Base-by-base conservation (phyloP, 2,329 filamentous ascomycete genomes). In the Cadophora sp. region DNA sequence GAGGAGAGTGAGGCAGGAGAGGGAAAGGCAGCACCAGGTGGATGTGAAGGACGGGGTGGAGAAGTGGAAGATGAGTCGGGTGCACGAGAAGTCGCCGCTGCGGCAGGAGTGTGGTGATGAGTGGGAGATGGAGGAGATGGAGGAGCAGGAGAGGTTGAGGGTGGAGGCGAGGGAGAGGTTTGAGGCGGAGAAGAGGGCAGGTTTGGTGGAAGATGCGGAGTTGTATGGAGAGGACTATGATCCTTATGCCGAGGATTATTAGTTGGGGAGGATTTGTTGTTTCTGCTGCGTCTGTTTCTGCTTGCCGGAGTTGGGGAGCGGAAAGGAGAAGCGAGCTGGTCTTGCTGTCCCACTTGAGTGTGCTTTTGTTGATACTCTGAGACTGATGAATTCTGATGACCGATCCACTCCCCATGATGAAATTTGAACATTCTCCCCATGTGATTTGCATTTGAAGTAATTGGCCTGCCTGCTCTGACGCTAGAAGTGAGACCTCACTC, bases 201-300 rank as follows among this genome's bases (percentile, higher is more conserved):
- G 56, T 22, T 11, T 16, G 22, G 22, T 59, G 11, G 34, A 43
- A 11, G 31, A 59, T n/a, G 56, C 22, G 37, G 56, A 59, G 8
- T 22, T 40, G n/a, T 59, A 59, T 43, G 56, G 34, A 4, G 22
- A 59, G 9, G 56, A 59, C 14, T 59, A 59, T 40, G 56, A 59
- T 59, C 56, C 56, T 19, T 43, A 16, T 16, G 56, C 26, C 14
- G 56, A 43, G 56, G 34, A 59, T 26, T 59, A 59, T 8, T 59
- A 59, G 56, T 14, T 24, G 27, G n/a, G 16, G 55, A 26, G 34
- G 12, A 11, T 3, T 24, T 59, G 19, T 40, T 37, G n/a, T 37
- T 6, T 59, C 26, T 26, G 37, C 9, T 37, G n/a, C 24, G 34
- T n/a, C 2, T 31, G 11, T 55, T 29, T 55, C n/a, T 55, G 12